These are phyloP conservation scores for Bipolaris sorokiniana DNA, from an alignment of 2,329 filamentous ascomycete species.

Conservation along the genomic window DNA sequence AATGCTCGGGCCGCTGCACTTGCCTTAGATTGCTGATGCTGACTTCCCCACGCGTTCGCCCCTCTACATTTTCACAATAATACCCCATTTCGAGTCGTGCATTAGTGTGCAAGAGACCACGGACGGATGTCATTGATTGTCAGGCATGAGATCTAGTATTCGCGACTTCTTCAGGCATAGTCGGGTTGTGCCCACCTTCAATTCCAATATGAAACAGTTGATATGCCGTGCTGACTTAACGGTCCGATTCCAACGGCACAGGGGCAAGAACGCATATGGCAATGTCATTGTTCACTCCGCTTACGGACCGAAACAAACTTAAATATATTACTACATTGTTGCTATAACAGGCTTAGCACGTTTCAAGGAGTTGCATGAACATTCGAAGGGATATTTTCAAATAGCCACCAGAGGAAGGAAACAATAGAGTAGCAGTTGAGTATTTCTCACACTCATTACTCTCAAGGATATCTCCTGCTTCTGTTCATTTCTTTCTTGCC, in stretches of 20 bases:
- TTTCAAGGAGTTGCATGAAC: background rate
- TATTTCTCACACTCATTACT: background rate
- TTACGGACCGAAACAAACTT: slow-evolving; percentile 1
- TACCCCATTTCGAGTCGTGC: background rate
- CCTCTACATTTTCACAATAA: background rate
- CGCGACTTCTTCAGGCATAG: background rate
- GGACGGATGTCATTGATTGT: background rate
- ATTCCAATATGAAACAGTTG: slow-evolving; percentile 3
- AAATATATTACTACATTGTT: background rate
- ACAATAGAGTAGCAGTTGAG: background rate
- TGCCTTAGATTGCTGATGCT: too few relatives aligned
- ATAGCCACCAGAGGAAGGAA: background rate
- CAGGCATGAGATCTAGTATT: background rate
- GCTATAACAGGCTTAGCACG: background rate
- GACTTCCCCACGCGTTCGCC: slow-evolving; percentile 3
- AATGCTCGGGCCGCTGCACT: too few relatives aligned
- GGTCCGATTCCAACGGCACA: slow-evolving; percentile 4
- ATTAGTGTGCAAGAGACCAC: background rate
- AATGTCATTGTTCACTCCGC: background rate
- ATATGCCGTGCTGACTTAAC: background rate
- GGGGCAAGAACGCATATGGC: background rate
- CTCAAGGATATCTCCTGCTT: background rate
- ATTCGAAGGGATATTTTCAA: background rate
- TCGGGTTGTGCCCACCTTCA: background rate
- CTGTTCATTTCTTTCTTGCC: background rate